Base-by-base conservation (phyloP, 2,329 filamentous ascomycete species). In the Alternaria angustiovoidea region DNA sequence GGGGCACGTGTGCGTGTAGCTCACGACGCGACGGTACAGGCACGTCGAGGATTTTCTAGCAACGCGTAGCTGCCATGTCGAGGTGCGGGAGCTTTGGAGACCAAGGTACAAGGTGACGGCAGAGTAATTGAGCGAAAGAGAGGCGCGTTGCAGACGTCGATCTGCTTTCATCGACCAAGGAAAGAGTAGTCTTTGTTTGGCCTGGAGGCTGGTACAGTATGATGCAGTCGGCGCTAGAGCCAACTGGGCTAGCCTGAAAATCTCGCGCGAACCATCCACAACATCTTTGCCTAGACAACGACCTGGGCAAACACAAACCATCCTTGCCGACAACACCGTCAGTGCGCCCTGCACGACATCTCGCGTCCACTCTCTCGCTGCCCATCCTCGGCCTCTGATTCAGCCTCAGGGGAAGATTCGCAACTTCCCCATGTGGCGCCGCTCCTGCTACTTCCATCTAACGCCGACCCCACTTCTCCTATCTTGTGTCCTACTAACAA, bases 11-110 rank as follows among this genome's bases (percentile, higher is more conserved):
- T 65, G 62, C 67, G 65, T 70, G 68, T 69, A 70, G 69, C 72
- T 73, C 67, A 64, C 64, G 67, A 78, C 74, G 75, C 74, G 75
- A 77, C 74, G 65, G 56, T 64, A 62, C 59, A 63, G 66, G 68
- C 70, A 73, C 69, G 67, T 72, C 67, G 59, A 66, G 56, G 59
- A 38, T 58, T 68, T 51, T 68, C 68, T 65, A 75, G 70, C 68
- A 75, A 63, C 66, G 71, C 62, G 66, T 61, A 62, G 66, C 65
- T 56, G 69, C 64, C 75, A 76, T 77, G 54, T 42, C 61, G 61
- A 56, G 32, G 47, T 56, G 60, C 49, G 28, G 44, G 42, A 59
- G 60, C 34, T 62, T 53, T 38, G 48, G 44, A 42, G 51, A 51
- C 54, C 39, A 60, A 56, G 54, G 41, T 42, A 39, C 62, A 52